phyloP scores from a whole-genome alignment of 495 filamentous ascomycete species.

The Aeminium ludgeri region DNA sequence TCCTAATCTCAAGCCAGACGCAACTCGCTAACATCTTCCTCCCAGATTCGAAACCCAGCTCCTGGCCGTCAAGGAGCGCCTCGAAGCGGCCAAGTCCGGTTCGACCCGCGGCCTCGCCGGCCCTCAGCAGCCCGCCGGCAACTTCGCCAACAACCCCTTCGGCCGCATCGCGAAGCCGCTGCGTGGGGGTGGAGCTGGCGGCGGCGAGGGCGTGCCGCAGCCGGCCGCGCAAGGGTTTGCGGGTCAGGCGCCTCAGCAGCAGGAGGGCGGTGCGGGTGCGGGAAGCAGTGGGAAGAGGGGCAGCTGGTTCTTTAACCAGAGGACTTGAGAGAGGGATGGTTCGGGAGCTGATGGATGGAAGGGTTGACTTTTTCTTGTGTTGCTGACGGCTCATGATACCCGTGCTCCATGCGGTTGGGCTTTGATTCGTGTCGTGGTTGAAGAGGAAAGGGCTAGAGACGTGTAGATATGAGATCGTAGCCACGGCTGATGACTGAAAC shows the following conservation, averaged over 20 bases:
- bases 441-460: too few relatives aligned
- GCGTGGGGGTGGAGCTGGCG: constrained; percentile 59
- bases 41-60: constrained; percentile 89
- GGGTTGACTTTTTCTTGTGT: too few relatives aligned
- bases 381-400: too few relatives aligned
- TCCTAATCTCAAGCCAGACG: neutral
- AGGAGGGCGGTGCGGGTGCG: constrained; percentile 8
- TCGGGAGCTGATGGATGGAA: too few relatives aligned
- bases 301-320: constrained; percentile 30
- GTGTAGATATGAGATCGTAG: too few relatives aligned
- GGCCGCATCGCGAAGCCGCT: constrained; percentile 87
- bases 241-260: constrained; percentile 14
- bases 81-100: constrained; percentile 85
- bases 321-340: too few relatives aligned
- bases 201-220: constrained; percentile 1
- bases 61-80: constrained; percentile 88
- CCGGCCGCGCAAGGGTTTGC: constrained; percentile 16
- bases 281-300: constrained; percentile 18
- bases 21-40: neutral
- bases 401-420: too few relatives aligned
- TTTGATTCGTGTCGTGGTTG: too few relatives aligned
- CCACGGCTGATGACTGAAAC: too few relatives aligned
- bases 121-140: constrained; percentile 32
- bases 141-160: constrained; percentile 12
- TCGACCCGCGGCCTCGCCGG: constrained; percentile 64